Evolutionary conservation across 2,329 filamentous ascomycete genomes (phyloP).

Genomic region (Capronia epimyces): DNA sequence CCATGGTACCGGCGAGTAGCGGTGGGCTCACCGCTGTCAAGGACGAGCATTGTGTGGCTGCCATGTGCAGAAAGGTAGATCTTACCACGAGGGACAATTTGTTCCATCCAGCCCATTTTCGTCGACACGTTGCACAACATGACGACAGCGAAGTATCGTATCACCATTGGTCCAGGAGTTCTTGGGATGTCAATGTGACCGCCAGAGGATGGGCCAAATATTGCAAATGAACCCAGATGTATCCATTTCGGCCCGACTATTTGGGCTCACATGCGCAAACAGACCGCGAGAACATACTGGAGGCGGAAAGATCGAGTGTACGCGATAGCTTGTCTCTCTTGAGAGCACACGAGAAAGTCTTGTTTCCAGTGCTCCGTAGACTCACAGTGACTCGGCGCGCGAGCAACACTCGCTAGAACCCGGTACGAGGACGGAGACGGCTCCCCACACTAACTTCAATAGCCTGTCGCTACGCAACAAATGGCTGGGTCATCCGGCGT

Average conservation of each 20-base stretch:
- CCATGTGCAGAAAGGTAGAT: conserved; percentile 12
- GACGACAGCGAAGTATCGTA: not conserved
- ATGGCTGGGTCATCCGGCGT: conserved; percentile 3
- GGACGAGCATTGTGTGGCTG: conserved; percentile 6
- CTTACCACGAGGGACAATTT: not conserved
- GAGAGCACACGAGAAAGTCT: not conserved
- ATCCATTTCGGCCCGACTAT: not conserved
- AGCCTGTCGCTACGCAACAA: conserved; percentile 9
- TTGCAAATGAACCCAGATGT: not conserved
- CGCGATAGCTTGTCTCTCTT: conserved; percentile 4
- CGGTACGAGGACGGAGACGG: no score
- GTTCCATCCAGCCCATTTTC: not conserved
- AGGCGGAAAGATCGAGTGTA: conserved; percentile 4
- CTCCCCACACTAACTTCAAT: conserved; percentile 12
- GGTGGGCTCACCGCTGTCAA: conserved; percentile 24
- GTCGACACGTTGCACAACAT: not conserved
- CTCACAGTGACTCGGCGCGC: no score
- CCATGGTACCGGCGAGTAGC: conserved; percentile 9
- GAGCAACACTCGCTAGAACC: no score
- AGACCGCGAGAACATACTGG: conserved; percentile 8
- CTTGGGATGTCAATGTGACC: not conserved
- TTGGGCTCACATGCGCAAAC: not conserved
- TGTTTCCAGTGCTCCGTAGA: no score
- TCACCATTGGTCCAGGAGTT: not conserved
- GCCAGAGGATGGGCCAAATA: not conserved